Evolutionary conservation across 176 grass and related monocot genomes (phyloP), one percentile per base, ranked within the genome.

Genomic region (Rhipidocladum racemiflorum): DNA sequence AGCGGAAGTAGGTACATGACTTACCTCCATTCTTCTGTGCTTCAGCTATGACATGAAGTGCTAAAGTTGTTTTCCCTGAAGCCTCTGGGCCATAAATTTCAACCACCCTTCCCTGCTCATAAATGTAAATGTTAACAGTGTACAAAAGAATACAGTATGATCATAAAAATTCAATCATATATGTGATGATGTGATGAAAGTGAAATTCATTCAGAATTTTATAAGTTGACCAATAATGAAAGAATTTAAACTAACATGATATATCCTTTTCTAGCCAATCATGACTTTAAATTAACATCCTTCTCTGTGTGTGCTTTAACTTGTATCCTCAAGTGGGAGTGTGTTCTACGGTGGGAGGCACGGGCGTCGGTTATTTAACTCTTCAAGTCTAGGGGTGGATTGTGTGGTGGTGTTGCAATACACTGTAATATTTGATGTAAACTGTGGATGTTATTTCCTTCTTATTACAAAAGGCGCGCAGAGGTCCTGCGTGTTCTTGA

Each of bases 41-140:
- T 60, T 91, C 85, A 69, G 89, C 80, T 68, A 91, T 85, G 32
- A 81, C 68, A 81, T 91, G 89, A 70, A 91, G 89, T 76, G 89
- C 89, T 54, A 91, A 77, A 68, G 85, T 91, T 39, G 85, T 91
- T 81, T 91, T 91, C 14, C 89, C 85, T 48, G 89, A 91, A 70
- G 89, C 89, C 81, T 91, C 89, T 6, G 89, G 81, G 34, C 89
- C 89, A 63, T 91, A 91, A 62, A 87, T 87, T 66, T 91, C 89
- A 54, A 87, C 68, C 57, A 91, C 80, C 66, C 89, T 78, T 80
- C 89, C 89, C 89, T 91, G 64, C 48, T 51, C 11, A 66, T 51
- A 62, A 60, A 82, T 50, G 18, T 18, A 61, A 51, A 70, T 66
- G 23, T 13, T 16, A 82, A n/a, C 18, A 34, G 20, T 21, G 25